Conservation (phyloP, 805 yeast genomes). For the Candida ascalaphidarum region DNA sequence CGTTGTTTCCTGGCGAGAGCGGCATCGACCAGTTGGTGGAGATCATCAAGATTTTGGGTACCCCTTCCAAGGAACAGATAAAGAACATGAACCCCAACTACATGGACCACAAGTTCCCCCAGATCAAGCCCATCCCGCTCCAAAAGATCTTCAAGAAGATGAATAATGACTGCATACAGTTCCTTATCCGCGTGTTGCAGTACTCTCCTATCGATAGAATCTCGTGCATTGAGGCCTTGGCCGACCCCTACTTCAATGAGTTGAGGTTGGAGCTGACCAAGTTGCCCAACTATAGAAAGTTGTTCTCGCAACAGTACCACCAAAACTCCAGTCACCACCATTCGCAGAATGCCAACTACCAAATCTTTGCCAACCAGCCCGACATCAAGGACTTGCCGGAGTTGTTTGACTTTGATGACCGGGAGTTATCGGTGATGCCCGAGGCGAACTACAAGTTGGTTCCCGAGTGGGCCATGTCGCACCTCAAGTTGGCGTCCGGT, state of each 20-base stretch:
- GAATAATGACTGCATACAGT: constrained; percentile 44
- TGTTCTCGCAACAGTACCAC: constrained; percentile 29
- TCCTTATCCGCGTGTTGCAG: constrained; percentile 49
- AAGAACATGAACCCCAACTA: constrained; percentile 93
- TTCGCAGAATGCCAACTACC: constrained; percentile 35
- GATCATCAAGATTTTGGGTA: constrained; percentile 90
- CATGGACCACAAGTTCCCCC: constrained; percentile 95
- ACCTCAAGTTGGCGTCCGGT: constrained; percentile 16
- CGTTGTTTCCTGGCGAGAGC: constrained; percentile 94
- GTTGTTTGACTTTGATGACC: constrained; percentile 42
- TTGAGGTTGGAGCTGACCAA: constrained; percentile 30
- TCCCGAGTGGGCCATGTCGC: constrained; percentile 29
- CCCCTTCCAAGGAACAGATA: constrained; percentile 89
- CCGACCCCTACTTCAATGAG: constrained; percentile 48
- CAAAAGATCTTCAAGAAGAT: constrained; percentile 55
- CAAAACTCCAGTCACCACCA: constrained; percentile 14
- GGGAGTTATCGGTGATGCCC: constrained; percentile 43
- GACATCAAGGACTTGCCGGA: constrained; percentile 38
- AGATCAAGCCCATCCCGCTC: constrained; percentile 70
- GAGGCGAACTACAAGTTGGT: constrained; percentile 28
- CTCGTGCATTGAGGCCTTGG: constrained; percentile 46
- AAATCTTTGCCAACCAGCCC: constrained; percentile 29
- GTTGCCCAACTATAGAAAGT: constrained; percentile 36
- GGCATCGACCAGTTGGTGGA: constrained; percentile 97
- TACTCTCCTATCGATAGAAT: constrained; percentile 64